Evolutionary conservation across 2,329 filamentous ascomycete genomes (phyloP).

Genomic region (Neopestalotiopsis sp.): DNA sequence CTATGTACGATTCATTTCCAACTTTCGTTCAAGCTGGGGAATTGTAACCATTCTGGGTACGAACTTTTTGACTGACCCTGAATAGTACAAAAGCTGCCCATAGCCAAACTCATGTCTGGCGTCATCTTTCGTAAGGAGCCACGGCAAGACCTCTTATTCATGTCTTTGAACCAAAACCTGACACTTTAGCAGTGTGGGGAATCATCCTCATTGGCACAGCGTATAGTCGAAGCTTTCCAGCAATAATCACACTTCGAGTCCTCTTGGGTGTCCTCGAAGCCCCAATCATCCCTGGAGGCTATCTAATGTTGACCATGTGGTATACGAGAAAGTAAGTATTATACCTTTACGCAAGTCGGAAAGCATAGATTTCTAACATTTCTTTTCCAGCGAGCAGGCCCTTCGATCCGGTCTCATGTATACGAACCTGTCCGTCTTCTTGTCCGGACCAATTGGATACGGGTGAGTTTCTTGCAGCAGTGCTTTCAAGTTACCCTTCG

Average conservation of each 20-base stretch:
- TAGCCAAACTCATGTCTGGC: constrained; percentile 19
- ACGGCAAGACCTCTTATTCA: background rate
- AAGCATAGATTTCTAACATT: background rate
- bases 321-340: constrained; percentile 19
- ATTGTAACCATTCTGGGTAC: background rate
- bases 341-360: too few relatives aligned
- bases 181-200: constrained; percentile 19
- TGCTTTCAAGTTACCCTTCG: background rate
- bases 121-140: constrained; percentile 18
- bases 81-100: constrained; percentile 17
- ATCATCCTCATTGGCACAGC: constrained; percentile 20
- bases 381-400: constrained; percentile 15
- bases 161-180: background rate
- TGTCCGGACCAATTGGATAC: constrained; percentile 18
- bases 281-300: constrained; percentile 19
- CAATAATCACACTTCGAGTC: constrained; percentile 18
- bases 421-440: constrained; percentile 20
- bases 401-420: constrained; percentile 21
- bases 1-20: background rate
- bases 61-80: background rate
- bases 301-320: constrained; percentile 21
- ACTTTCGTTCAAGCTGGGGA: background rate
- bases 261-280: constrained; percentile 12
- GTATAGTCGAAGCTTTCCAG: constrained; percentile 16
- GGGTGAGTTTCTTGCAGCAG: constrained; percentile 4